Evolutionary conservation across 2,329 filamentous ascomycete genomes (phyloP).

Genomic region (Furcasterigmium furcatum): DNA sequence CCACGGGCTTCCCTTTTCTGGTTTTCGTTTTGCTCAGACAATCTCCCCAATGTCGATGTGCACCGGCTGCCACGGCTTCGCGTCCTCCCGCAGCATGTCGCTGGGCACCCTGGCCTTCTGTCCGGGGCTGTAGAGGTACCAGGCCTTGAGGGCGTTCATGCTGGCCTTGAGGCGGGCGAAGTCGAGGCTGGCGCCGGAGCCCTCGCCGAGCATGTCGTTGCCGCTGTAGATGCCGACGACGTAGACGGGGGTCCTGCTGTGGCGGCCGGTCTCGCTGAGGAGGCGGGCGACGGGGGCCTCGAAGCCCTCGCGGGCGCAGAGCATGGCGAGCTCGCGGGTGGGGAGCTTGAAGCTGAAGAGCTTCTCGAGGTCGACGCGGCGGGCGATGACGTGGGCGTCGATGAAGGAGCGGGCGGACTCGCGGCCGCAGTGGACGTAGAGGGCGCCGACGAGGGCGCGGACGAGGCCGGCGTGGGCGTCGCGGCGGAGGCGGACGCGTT

Average conservation of each 20-base stretch:
- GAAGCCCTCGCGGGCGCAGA: slow-evolving; percentile 89
- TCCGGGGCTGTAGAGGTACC: slow-evolving; percentile 91
- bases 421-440: slow-evolving; percentile 82
- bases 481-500: slow-evolving; percentile 68
- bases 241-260: slow-evolving; percentile 82
- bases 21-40: slow-evolving; percentile 39
- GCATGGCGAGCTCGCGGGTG: slow-evolving; percentile 74
- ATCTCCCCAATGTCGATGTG: slow-evolving; percentile 72
- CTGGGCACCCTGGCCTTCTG: slow-evolving; percentile 63
- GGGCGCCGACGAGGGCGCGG: slow-evolving; percentile 75
- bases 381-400: slow-evolving; percentile 76
- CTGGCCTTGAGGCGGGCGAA: slow-evolving; percentile 76
- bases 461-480: slow-evolving; percentile 73
- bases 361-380: slow-evolving; percentile 69
- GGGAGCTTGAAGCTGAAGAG: slow-evolving; percentile 86
- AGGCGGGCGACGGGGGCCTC: slow-evolving; percentile 82
- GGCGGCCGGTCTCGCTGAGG: slow-evolving; percentile 84
- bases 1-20: background rate
- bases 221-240: slow-evolving; percentile 94
- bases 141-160: slow-evolving; percentile 83
- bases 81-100: slow-evolving; percentile 61
- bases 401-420: slow-evolving; percentile 80
- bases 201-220: slow-evolving; percentile 87
- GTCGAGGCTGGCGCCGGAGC: slow-evolving; percentile 72
- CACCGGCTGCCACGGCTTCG: slow-evolving; percentile 62